Base-by-base conservation (phyloP, 73 alveolate species). In the Paraurostyla sp. region DNA sequence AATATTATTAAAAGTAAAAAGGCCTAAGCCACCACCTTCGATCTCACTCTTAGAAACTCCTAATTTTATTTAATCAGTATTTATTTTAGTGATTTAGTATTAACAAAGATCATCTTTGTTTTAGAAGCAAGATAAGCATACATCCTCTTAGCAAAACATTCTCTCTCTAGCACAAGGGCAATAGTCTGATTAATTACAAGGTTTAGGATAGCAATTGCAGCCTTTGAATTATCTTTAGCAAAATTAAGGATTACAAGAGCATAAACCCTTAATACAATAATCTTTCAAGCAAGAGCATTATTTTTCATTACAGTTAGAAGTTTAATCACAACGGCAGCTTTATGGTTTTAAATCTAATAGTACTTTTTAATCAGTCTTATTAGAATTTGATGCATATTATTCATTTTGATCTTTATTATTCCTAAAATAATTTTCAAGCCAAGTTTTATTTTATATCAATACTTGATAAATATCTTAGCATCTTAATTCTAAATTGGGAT, bases 81-180 rank as follows among this genome's bases (percentile, higher is more conserved):
- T 22, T 2, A 6, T 7, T 38, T 38, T 1, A 38, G 35, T 58
- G 18, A 65, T 33, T 13, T 9, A 38, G 25, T 65, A 38, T 2
- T 16, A 4, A 22, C 82, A 65, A 2, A 50, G 58, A 40, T 18
- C 41, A 65, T 32, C 13, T 38, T 35, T 22, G 32, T 65, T 16
- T 25, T 59, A 59, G 41, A 65, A 59, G 36, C 82, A 65, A 38
- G 7, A 6, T 18, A 7, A 9, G 38, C 82, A 65, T 18, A 38
- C 25, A 16, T 25, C 1, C 4, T 15, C 13, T 38, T 65, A 56
- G 41, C 82, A 65, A 40, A 65, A 65, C 60, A 15, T 65, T 33
- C 58, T 38, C 41, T 65, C 82, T 23, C 82, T 32, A 1, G 41
- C 9, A 22, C 82, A 65, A 1, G 82, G 58, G 58, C 82, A 65